Evolutionary conservation across 805 yeast genomes (phyloP), one percentile per base, ranked within the genome.

Genomic region (Candida sanyiensis): DNA sequence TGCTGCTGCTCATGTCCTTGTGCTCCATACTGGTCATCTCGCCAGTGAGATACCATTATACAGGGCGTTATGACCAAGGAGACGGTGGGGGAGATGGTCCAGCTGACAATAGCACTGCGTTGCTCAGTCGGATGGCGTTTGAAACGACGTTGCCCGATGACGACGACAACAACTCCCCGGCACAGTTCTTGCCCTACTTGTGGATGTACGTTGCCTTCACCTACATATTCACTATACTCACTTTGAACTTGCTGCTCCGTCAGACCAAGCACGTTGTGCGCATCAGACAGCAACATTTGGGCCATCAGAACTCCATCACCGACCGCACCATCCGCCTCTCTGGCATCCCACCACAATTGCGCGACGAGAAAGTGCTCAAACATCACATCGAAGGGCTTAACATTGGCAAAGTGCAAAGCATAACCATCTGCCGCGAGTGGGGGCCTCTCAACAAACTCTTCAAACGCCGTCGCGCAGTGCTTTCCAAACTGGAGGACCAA

Each of bases 161-260:
- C n/a, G n/a, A n/a, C n/a, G n/a, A n/a, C n/a, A n/a, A n/a, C n/a
- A n/a, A n/a, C 13, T 33, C 47, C 15, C 52, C 51, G 4, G 73
- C 69, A 6, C 71, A 67, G 21, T 73, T 70, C 44, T 70, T 70
- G 45, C 62, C 77, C 4, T 85, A 82, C 54, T 62, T 81, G 10
- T 88, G 96, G 95, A 73, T 84, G 62, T 90, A 90, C 56, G 88
- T 88, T 24, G 70, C 80, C 0, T 87, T 90, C 66, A 86, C 96
- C 1, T 87, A 87, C 54, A 67, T 84, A 7, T 90, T 93, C 64
- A 90, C 97, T 0, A 63, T 74, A 27, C 51, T 84, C 29, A 72
- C 88, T 0, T 64, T 77, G 16, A 70, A 67, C 46, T 67, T 76
- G 46, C 61, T 93, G 26, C 72, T 80, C 50, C 66, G 75, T 12